Base-by-base conservation (phyloP, 2,329 filamentous ascomycete genomes). In the Conoideocrella luteorostrata region DNA sequence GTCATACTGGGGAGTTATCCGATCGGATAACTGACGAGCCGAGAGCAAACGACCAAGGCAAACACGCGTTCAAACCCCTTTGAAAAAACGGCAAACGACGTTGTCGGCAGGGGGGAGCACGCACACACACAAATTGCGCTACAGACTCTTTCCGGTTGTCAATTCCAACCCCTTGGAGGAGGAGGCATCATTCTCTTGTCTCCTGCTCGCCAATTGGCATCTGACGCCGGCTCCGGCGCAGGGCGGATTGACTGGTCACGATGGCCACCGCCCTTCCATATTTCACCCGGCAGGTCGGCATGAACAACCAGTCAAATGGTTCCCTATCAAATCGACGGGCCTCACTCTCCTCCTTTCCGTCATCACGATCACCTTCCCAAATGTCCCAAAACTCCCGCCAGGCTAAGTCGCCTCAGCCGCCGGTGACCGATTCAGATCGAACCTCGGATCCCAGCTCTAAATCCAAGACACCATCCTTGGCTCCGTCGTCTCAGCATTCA, bases 331-430 rank as follows among this genome's bases (percentile, higher is more conserved):
- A 57, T 33, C 59, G 59, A 53, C 66, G 73, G 55, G 72, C 75
- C 33, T 85, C 82, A n/a, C 66, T 84, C 38, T 77, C 80, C 21
- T 84, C 80, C 33, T 79, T 83, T 56, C 76, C 79, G 47, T 73
- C 75, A 10, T 77, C 78, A 40, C 70, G 76, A 46, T 75, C 76
- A 37, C 67, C 71, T 40, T 80, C 77, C 44, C 70, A 77, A 56
- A 75, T 79, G 69, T 80, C 77, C 44, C 69, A 69, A 53, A 60
- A 58, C 56, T 74, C 68, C 47, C 70, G 74, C 46, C 74, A 75
- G 35, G 68, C 75, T 39, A 72, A 69, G 57, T 80, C 77, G 35
- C 77, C 78, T 42, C 71, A 78, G 40, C 71, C 69, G 42, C 67
- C 66, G 47, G 60, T 68, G 42, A 65, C 69, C 48, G 76, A 78